Evolutionary conservation across 2,329 filamentous ascomycete genomes (phyloP), one percentile per base, ranked within the genome.

Genomic region (Fusarium goolgardi): DNA sequence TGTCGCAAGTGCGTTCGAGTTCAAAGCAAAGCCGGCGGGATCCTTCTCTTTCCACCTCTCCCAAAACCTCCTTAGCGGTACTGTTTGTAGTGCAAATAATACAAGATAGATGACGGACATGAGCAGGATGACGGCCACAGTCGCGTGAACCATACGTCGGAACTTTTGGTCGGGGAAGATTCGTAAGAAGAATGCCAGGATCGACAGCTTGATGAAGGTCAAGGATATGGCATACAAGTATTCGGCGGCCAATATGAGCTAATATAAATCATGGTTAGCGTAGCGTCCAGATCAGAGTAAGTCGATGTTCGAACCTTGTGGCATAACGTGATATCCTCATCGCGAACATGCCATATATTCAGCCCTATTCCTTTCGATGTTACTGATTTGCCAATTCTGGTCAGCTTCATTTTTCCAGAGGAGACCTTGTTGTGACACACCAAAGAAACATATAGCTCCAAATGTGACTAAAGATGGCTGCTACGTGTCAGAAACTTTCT

Each of bases 151-250:
- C 10, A n/a, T 20, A 0, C 12, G 21, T 6, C 47, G 34, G 4
- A 64, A 64, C 0, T 2, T 50, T 10, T 9, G 5, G 15, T 59
- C 47, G 1, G 54, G 62, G 4, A 59, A 64, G 12, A 64, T 31
- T 1, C 59, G 54, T 6, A 65, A 37, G 18, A 59, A 65, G n/a
- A 65, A 65, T 8, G 40, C 31, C 0, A 65, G 11, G 0, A 64
- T 59, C 0, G 59, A 65, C 2, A 49, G 5, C 4, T 64, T 65
- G 6, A 37, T 41, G 1, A 65, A n/a, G 1, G 40, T 16, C 1
- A 65, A 37, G 0, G 59, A 2, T 3, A 37, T 15, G 1, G 31
- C 37, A 16, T 65, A 65, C 0, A 6, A 12, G 0, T 41, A 25
- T 2, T 27, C 53, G 12, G 18, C 35, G 0, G 34, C 27, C 1